These are phyloP conservation scores for Chara braunii DNA, from an alignment of 139 green algal genomes.

Conservation along the genomic window DNA sequence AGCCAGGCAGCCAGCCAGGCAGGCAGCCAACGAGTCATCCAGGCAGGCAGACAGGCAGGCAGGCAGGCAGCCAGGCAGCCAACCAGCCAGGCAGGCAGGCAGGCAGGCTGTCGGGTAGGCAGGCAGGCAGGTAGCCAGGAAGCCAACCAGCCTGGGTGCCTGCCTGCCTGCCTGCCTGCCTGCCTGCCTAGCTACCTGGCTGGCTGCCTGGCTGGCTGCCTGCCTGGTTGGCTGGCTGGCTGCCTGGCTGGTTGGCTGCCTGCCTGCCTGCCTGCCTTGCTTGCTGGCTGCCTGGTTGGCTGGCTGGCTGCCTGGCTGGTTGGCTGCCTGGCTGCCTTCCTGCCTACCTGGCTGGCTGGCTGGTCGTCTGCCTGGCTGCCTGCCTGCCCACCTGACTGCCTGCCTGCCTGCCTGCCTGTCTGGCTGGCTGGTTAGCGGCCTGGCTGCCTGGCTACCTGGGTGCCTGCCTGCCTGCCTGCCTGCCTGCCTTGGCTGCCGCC, in stretches of 20 bases:
- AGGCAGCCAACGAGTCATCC: too few relatives aligned
- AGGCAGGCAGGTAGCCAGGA: too few relatives aligned
- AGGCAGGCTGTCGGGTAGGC: too few relatives aligned
- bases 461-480: constrained; percentile 24
- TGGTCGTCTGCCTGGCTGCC: constrained; percentile 14
- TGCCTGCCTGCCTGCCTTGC: too few relatives aligned
- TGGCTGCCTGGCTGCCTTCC: constrained; percentile 18
- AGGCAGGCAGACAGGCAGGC: too few relatives aligned
- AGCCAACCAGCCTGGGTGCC: constrained; percentile 19
- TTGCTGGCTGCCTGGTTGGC: constrained; percentile 10
- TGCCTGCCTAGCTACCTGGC: constrained; percentile 16
- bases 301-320: constrained; percentile 14
- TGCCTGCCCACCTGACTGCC: constrained; percentile 13
- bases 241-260: too few relatives aligned
- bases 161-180: constrained; percentile 24
- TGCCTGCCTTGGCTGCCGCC: constrained; percentile 11
- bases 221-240: too few relatives aligned
- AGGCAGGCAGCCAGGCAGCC: too few relatives aligned
- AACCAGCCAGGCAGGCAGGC: too few relatives aligned
- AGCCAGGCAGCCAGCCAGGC: too few relatives aligned
- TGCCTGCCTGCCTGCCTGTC: constrained; percentile 24
- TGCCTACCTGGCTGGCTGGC: constrained; percentile 15
- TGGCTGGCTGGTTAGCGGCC: too few relatives aligned
- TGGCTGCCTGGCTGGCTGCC: too few relatives aligned
- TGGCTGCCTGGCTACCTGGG: constrained; percentile 20